These are phyloP conservation scores for Ocimum tenuiflorum DNA, from an alignment of 257 asterid genomes.

Conservation along the genomic window DNA sequence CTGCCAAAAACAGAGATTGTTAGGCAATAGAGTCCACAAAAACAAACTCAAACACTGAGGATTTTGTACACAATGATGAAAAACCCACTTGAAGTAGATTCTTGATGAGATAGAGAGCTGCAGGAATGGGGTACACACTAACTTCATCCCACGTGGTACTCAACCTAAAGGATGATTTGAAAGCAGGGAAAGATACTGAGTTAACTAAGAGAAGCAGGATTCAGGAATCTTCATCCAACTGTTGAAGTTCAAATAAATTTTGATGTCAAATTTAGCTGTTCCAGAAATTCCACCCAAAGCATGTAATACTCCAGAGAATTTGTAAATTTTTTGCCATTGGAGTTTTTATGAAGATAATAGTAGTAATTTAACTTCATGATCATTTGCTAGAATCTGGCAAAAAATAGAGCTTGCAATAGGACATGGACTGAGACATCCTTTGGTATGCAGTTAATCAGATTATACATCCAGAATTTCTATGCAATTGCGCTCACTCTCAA, in stretches of 20 bases:
- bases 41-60: constrained; percentile 5
- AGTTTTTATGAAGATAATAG: not conserved
- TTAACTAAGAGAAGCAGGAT: not conserved
- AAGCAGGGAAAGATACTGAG: constrained; percentile 7
- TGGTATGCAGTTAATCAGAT: not conserved
- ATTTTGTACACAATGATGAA: constrained; percentile 7
- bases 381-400: not conserved
- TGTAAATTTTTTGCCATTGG: not conserved
- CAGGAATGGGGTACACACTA: constrained; percentile 91
- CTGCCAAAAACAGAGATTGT: constrained; percentile 45
- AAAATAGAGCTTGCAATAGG: not conserved
- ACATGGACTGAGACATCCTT: not conserved
- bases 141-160: constrained; percentile 92
- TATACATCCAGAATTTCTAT: not conserved
- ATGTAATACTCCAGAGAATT: constrained; percentile 12
- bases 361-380: not conserved
- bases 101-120: constrained; percentile 87
- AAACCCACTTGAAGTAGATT: constrained; percentile 84
- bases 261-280: constrained; percentile 6
- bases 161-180: constrained; percentile 45
- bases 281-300: constrained; percentile 8
- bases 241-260: not conserved
- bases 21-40: constrained; percentile 22
- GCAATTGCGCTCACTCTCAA: not conserved
- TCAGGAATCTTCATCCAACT: not conserved